Percentiles rank a stretch among this genome's conserved stretches.
phyloP scores from a whole-genome alignment of 202 grass and related monocot species.

The Carex arenaria region DNA sequence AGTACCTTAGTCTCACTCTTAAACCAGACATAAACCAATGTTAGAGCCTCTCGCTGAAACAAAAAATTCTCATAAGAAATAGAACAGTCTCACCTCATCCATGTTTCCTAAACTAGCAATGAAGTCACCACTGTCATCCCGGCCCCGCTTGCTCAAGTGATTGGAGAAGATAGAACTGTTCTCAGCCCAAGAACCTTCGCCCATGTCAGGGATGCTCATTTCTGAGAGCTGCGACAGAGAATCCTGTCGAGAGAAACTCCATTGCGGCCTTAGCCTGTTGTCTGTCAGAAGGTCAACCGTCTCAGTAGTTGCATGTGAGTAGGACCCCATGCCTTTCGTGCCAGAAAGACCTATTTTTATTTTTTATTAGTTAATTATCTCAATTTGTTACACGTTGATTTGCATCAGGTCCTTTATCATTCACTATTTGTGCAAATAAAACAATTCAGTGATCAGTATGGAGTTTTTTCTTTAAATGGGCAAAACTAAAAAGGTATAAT shows the following conservation, averaged over 20 bases:
- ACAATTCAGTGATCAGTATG: too few relatives aligned
- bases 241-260: slow-evolving; percentile 88
- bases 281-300: slow-evolving; percentile 27
- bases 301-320: slow-evolving; percentile 43
- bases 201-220: slow-evolving; percentile 60
- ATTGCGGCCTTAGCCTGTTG: slow-evolving; percentile 63
- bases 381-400: background rate
- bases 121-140: slow-evolving; percentile 48
- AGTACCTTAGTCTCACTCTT: too few relatives aligned
- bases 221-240: slow-evolving; percentile 75
- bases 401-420: background rate
- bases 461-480: background rate
- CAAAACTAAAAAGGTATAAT: background rate
- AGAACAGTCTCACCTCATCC: slow-evolving; percentile 19
- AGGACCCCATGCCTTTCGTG: slow-evolving; percentile 41
- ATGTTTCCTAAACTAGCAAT: slow-evolving; percentile 57
- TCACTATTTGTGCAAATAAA: background rate
- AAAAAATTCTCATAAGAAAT: background rate
- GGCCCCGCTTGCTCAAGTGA: slow-evolving; percentile 41
- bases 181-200: slow-evolving; percentile 84
- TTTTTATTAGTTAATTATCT: background rate
- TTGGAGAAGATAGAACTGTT: slow-evolving; percentile 66
- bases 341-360: slow-evolving; percentile 40
- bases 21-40: too few relatives aligned
- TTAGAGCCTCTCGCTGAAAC: too few relatives aligned